Percentiles rank a stretch among this genome's conserved stretches.
Conservation (phyloP, 2,329 filamentous ascomycete species). For the Penicillium sp. region DNA sequence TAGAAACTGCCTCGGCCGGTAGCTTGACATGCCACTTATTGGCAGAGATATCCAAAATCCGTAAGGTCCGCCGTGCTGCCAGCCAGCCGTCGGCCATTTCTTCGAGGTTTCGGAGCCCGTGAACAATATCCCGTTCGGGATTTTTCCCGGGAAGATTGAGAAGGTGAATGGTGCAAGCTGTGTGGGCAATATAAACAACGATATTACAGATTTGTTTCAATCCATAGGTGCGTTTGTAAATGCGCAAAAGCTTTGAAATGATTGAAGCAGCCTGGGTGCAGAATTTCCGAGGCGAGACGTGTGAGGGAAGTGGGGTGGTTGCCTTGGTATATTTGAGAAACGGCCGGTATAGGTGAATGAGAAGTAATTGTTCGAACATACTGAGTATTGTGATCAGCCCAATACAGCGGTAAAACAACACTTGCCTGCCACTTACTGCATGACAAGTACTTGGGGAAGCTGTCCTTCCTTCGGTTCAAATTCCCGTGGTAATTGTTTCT, state of each 20-base stretch:
- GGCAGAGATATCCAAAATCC: slow-evolving; percentile 79
- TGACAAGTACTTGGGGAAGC: slow-evolving; percentile 75
- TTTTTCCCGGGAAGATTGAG: slow-evolving; percentile 92
- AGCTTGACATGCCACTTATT: slow-evolving; percentile 88
- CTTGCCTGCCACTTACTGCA: slow-evolving; percentile 68
- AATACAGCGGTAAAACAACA: not conserved
- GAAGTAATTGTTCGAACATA: slow-evolving; percentile 96
- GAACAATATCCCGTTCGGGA: slow-evolving; percentile 82
- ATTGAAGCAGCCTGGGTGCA: slow-evolving; percentile 86
- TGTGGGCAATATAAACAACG: slow-evolving; percentile 92
- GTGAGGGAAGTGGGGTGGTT: slow-evolving; percentile 77
- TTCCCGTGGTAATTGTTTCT: slow-evolving; percentile 77
- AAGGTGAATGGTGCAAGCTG: slow-evolving; percentile 90
- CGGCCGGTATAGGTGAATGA: slow-evolving; percentile 92
- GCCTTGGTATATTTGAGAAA: slow-evolving; percentile 87
- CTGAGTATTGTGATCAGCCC: slow-evolving; percentile 48
- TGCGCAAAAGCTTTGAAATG: slow-evolving; percentile 89
- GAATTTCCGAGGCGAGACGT: slow-evolving; percentile 86
- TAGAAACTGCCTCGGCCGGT: slow-evolving; percentile 75
- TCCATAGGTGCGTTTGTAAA: slow-evolving; percentile 91
- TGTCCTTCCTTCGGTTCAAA: slow-evolving; percentile 88
- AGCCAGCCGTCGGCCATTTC: slow-evolving; percentile 96
- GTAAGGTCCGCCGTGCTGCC: slow-evolving; percentile 79
- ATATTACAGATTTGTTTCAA: slow-evolving; percentile 94
- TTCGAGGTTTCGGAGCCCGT: slow-evolving; percentile 87